phyloP scores from a whole-genome alignment of 805 yeast genomes.

The Candida berthetii region DNA sequence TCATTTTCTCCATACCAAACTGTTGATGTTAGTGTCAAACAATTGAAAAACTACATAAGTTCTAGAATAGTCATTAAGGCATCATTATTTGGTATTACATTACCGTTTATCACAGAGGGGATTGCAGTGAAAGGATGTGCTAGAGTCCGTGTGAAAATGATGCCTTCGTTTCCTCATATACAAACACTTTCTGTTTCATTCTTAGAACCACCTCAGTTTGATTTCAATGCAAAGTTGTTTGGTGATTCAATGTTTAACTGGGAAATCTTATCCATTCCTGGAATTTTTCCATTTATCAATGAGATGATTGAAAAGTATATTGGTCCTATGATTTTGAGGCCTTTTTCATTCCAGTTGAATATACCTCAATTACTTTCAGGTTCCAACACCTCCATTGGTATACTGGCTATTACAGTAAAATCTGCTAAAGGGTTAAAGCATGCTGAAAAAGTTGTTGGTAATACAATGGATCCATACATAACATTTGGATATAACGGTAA shows the following conservation, averaged over 20 bases:
- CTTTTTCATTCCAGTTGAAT: slow-evolving; percentile 90
- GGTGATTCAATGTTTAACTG: slow-evolving; percentile 84
- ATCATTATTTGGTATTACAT: slow-evolving; percentile 71
- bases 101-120: slow-evolving; percentile 78
- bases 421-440: slow-evolving; percentile 66
- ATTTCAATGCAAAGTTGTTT: slow-evolving; percentile 64
- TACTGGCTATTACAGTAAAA: slow-evolving; percentile 62
- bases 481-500: slow-evolving; percentile 56
- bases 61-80: slow-evolving; percentile 76
- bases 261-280: slow-evolving; percentile 86
- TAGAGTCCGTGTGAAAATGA: slow-evolving; percentile 84
- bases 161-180: slow-evolving; percentile 86
- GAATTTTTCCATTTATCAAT: slow-evolving; percentile 73
- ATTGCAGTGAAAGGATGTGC: slow-evolving; percentile 69
- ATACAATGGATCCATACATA: slow-evolving; percentile 87
- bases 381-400: slow-evolving; percentile 83
- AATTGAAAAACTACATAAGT: slow-evolving; percentile 76
- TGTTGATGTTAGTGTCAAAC: slow-evolving; percentile 81
- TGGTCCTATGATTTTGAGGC: slow-evolving; percentile 85
- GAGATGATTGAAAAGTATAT: slow-evolving; percentile 80
- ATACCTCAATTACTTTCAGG: slow-evolving; percentile 88
- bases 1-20: slow-evolving; percentile 90
- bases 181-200: slow-evolving; percentile 85
- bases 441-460: slow-evolving; percentile 57
- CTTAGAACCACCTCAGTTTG: slow-evolving; percentile 83